Evolutionary conservation across 441 rosid genomes (phyloP).

Genomic region (Adansonia gregorii): DNA sequence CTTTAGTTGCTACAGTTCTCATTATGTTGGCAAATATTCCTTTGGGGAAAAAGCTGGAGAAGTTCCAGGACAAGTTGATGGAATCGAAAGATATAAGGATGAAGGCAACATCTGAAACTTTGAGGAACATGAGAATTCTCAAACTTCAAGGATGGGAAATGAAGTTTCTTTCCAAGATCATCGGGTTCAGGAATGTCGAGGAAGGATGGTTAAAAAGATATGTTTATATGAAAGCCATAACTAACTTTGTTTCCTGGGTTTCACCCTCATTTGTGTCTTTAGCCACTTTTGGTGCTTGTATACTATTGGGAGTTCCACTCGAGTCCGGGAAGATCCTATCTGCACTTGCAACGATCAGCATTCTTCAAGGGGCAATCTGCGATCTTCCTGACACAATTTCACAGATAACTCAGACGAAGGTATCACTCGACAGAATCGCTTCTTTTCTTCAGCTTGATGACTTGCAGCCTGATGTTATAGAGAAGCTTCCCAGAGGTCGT

Average conservation of each 20-base stretch:
- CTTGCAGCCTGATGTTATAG: conserved; percentile 47
- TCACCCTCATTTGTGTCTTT: conserved; percentile 64
- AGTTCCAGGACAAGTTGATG: conserved; percentile 59
- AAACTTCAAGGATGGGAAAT: conserved; percentile 81
- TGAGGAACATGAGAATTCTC: conserved; percentile 66
- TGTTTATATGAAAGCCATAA: conserved; percentile 43
- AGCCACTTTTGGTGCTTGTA: conserved; percentile 56
- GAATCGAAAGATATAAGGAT: conserved; percentile 59
- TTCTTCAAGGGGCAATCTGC: conserved; percentile 61
- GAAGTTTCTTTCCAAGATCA: conserved; percentile 59
- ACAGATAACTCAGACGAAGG: conserved; percentile 58
- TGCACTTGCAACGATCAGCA: conserved; percentile 69
- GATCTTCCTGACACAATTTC: conserved; percentile 61
- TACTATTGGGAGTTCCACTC: conserved; percentile 51
- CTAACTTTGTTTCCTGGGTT: conserved; percentile 48
- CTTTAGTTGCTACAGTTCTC: conserved; percentile 47
- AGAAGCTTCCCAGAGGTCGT: conserved; percentile 46
- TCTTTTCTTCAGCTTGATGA: conserved; percentile 61
- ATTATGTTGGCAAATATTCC: conserved; percentile 61
- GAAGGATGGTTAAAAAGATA: conserved; percentile 57
- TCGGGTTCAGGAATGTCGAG: conserved; percentile 48
- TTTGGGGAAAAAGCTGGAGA: conserved; percentile 49
- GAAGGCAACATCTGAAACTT: conserved; percentile 61
- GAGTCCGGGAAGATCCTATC: conserved; percentile 70
- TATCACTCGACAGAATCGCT: conserved; percentile 65